Base-by-base conservation (phyloP, 2,329 filamentous ascomycete genomes). In the Apiospora pterosperma region DNA sequence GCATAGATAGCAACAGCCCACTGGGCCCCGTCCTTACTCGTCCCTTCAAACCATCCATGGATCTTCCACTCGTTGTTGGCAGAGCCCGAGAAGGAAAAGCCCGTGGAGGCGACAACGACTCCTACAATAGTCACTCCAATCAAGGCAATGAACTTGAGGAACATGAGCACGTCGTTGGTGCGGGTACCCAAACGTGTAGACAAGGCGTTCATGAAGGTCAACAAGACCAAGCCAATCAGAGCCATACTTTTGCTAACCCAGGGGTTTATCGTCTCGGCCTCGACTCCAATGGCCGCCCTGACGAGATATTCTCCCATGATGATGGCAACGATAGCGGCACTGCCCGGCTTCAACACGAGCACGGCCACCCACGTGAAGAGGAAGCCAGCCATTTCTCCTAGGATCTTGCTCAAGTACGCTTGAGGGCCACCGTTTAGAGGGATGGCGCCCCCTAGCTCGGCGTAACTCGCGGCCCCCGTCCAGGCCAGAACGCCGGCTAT, bases 221-320 rank as follows among this genome's bases (percentile, higher is more conserved):
- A 92, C 2, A 88, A 36, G 3, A 91, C 76, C 39, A 99, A 80
- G 3, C 92, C 94, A 8, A 87, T 81, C 66, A 98, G 77, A 1
- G 94, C 96, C 36, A 97, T 92, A 2, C 84, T 86, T 81, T 98
- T 99, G 81, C 92, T 93, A 73, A 97, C 86, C 94, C 95, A 98
- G 1, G 89, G 87, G 73, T 88, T 96, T 63, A 93, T 85, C 28
- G 88, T 88, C 72, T 92, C 89, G 2, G 92, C 92, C 65, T 97
- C 92, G n/a, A 93, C 89, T 10, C 94, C 94, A 65, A 97, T 90
- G 52, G 91, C 85, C 16, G 93, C 94, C 59, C 93, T 86, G 62
- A 97, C 92, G n/a, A 97, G 82, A 75, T 99, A 99, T 79, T 99
- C 96, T 52, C 96, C 96, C 83, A 98, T 97, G 73, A 99, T 97